Conservation (phyloP, 352 stramenopile species). For the Globisporangium paddicum region DNA sequence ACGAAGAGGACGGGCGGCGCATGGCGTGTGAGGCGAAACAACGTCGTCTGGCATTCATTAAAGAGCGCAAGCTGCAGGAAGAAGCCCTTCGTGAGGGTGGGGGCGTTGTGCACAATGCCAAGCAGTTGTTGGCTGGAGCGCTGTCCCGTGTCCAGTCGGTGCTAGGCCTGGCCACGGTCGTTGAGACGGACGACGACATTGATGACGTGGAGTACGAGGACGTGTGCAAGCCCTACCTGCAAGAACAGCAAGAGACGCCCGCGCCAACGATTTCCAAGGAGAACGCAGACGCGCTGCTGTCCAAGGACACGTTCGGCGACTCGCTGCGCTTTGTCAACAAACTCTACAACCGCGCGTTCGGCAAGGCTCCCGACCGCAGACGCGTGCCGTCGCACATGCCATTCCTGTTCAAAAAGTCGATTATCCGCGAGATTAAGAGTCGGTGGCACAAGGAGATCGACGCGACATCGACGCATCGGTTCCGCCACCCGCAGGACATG, state of each 20-base stretch:
- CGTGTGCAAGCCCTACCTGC: constrained; percentile 36
- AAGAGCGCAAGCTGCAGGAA: constrained; percentile 25
- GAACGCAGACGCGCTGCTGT: constrained; percentile 55
- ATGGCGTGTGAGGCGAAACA: constrained; percentile 64
- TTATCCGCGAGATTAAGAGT: constrained; percentile 90
- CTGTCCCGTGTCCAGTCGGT: constrained; percentile 24
- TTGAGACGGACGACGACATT: constrained; percentile 37
- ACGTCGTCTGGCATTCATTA: constrained; percentile 28
- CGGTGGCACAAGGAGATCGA: constrained; percentile 68
- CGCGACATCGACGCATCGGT: constrained; percentile 83
- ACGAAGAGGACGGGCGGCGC: constrained; percentile 51
- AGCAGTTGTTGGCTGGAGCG: constrained; percentile 1
- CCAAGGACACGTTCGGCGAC: constrained; percentile 90
- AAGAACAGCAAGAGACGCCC: background rate
- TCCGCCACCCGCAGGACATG: constrained; percentile 91
- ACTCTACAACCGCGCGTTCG: constrained; percentile 88
- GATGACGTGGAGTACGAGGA: constrained; percentile 71
- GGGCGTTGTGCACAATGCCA: constrained; percentile 10
- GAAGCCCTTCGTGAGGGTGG: constrained; percentile 14
- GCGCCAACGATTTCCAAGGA: constrained; percentile 20
- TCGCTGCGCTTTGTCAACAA: constrained; percentile 92
- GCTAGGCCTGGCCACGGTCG: constrained; percentile 36
- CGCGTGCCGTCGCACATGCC: constrained; percentile 94
- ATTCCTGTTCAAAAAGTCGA: constrained; percentile 87
- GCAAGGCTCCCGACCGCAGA: constrained; percentile 56